Percentiles rank a stretch among this genome's conserved stretches.
Evolutionary conservation across 2,329 filamentous ascomycete species (phyloP).

Genomic region (Emydomyces testavorans): DNA sequence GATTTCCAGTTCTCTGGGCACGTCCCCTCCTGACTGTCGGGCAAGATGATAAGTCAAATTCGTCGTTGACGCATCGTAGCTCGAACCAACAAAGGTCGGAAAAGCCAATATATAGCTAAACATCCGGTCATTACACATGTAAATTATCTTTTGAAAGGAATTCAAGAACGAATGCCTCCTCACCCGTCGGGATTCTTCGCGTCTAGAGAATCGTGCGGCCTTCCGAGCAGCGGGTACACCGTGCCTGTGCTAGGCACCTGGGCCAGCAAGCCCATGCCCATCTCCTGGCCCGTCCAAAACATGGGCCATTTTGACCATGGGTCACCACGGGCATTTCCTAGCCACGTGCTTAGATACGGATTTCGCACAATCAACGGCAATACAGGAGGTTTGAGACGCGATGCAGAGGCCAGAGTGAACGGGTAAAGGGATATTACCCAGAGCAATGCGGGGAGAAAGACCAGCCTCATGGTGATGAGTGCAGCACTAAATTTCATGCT

Average conservation of each 20-base stretch:
- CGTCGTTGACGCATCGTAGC: constrained; percentile 59
- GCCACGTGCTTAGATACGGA: constrained; percentile 68
- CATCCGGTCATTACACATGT: constrained; percentile 7
- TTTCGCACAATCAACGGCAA: constrained; percentile 64
- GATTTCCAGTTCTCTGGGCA: constrained; percentile 26
- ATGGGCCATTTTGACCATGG: constrained; percentile 83
- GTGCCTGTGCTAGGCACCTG: constrained; percentile 48
- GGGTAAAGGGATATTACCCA: constrained; percentile 27
- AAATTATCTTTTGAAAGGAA: background rate
- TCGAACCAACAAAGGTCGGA: constrained; percentile 48
- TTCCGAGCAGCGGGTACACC: constrained; percentile 54
- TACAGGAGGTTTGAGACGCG: constrained; percentile 50
- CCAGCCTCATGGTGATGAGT: background rate
- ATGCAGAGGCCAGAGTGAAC: constrained; percentile 36
- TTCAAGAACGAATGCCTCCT: constrained; percentile 9
- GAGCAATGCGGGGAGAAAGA: constrained; percentile 1
- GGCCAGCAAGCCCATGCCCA: constrained; percentile 54
- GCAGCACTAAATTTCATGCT: background rate
- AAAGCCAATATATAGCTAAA: constrained; percentile 45
- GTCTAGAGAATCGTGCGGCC: constrained; percentile 52
- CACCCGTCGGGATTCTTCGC: constrained; percentile 28
- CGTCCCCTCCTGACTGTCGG: constrained; percentile 27
- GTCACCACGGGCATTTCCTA: constrained; percentile 56
- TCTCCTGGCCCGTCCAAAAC: constrained; percentile 62
- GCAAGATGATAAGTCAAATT: constrained; percentile 55